These are phyloP conservation scores for Macroventuria anomochaeta DNA, from an alignment of 2,329 filamentous ascomycete species.

Conservation along the genomic window DNA sequence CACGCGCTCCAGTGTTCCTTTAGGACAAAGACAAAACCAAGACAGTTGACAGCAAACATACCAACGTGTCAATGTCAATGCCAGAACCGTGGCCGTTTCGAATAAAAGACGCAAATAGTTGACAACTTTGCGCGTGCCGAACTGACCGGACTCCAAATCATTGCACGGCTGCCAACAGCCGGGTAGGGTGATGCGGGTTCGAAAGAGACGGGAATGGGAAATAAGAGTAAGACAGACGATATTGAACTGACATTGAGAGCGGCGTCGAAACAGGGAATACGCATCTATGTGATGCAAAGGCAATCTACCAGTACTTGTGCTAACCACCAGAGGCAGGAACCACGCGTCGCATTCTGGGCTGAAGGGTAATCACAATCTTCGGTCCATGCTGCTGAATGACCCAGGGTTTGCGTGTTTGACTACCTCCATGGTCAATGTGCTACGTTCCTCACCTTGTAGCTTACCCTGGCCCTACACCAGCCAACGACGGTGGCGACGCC, in stretches of 20 bases:
- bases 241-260: slow-evolving; percentile 9
- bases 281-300: slow-evolving; percentile 20
- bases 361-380: slow-evolving; percentile 1
- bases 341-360: slow-evolving; percentile 11
- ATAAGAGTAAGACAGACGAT: slow-evolving; percentile 7
- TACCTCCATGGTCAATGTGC: slow-evolving; percentile 13
- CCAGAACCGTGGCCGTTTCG: slow-evolving; percentile 24
- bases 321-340: slow-evolving; percentile 2
- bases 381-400: background rate
- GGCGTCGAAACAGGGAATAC: slow-evolving; percentile 10
- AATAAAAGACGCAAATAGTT: slow-evolving; percentile 16
- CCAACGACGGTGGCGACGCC: slow-evolving; percentile 43
- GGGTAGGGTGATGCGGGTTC: background rate
- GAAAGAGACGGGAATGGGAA: slow-evolving; percentile 4
- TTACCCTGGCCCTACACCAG: slow-evolving; percentile 44
- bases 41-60: slow-evolving; percentile 18
- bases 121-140: background rate
- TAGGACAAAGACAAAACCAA: slow-evolving; percentile 14
- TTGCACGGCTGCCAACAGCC: background rate
- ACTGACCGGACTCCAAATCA: background rate
- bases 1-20: slow-evolving; percentile 15
- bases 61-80: slow-evolving; percentile 12
- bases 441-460: slow-evolving; percentile 50
- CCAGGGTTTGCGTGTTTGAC: background rate
- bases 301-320: slow-evolving; percentile 15